Evolutionary conservation across 176 grass and related monocot genomes (phyloP), one percentile per base, ranked within the genome.

Genomic region (Raddia guianensis): DNA sequence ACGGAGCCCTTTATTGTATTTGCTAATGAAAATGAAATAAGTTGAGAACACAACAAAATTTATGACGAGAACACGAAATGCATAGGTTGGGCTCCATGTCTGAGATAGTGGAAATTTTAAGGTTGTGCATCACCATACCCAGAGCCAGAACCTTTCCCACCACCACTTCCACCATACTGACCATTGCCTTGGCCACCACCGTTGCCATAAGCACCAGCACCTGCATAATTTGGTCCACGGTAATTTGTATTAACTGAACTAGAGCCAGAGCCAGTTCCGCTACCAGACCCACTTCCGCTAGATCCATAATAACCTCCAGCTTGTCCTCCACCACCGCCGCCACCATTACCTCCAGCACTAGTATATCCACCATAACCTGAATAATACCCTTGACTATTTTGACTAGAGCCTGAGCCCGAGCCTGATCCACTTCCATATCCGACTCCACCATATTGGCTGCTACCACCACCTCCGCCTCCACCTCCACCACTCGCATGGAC

Each of bases 401-500:
- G 14, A 12, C 55, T 78, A 70, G 65, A 62, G 0, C 74, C n/a
- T 9, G 55, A 53, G 21, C 82, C 82, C 11, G 44, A 32, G 0
- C 82, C 82, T 2, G 46, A 44, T 14, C 82, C 74, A n/a, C n/a
- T 20, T 33, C 82, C 74, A 33, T 43, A 45, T 6, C 65, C 74
- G 5, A 1, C 43, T 1, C 73, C 74, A 42, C 14, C 47, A 0
- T 68, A 42, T 50, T 76, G 43, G 27, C 82, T 84, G 33, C 3
- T 5, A 0, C 82, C 74, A 62, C 55, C 12, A 0, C 82, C 65
- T 52, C 12, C 55, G 0, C 82, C 82, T 15, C 69, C 84, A 0
- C 76, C 84, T 49, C 76, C 43, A 12, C 58, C 84, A 50, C 11
- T 50, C 43, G 68, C 84, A n/a, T 74, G 61, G 8, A 43, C 43